Evolutionary conservation across 441 rosid genomes (phyloP), one percentile per base, ranked within the genome.

Genomic region (Mallotus japonicus): DNA sequence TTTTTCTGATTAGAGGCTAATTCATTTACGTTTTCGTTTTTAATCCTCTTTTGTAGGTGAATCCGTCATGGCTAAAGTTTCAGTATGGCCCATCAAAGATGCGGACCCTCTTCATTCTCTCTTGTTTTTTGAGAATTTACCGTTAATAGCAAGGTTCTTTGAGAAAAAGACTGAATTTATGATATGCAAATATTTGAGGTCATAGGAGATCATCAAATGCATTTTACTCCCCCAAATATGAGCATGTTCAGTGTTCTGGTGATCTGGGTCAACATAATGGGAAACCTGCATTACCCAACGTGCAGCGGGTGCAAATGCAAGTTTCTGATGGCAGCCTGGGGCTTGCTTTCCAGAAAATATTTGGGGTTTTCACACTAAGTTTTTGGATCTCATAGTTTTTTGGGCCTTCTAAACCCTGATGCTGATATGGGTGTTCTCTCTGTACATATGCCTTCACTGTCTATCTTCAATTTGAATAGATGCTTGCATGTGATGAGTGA

Each of bases 41-140:
- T 19, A 56, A 20, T 69, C 55, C 42, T 57, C 20, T 57, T 58
- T 70, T 70, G 73, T 70, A 57, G 73, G 73, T 70, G 73, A 56
- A 42, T 37, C 50, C 49, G 8, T 70, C 55, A 70, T 70, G 65
- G 64, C 73, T 70, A 57, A 70, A 57, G 55, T 70, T 58, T 44
- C 64, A 40, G 40, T 40, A 57, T 44, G 64, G 72, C 73, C 65
- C 73, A 70, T 70, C 73, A 70, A 19, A 44, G 54, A 40, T 70
- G 73, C n/a, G 22, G 40, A 70, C 64, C 54, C 42, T 9, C 55
- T 70, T 44, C 64, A 7, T 22, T 37, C 64, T 57, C 62, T 70
- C 50, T 44, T 70, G 55, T 64, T 11, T 58, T 22, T 57, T 44
- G 22, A 42, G 40, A 57, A 57, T 20, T 53, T 58, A 7, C 24